Percentiles rank a stretch among this genome's conserved stretches.
phyloP scores from a whole-genome alignment of 768 basidiomycete genomes.

The Plicaturopsis crispa region DNA sequence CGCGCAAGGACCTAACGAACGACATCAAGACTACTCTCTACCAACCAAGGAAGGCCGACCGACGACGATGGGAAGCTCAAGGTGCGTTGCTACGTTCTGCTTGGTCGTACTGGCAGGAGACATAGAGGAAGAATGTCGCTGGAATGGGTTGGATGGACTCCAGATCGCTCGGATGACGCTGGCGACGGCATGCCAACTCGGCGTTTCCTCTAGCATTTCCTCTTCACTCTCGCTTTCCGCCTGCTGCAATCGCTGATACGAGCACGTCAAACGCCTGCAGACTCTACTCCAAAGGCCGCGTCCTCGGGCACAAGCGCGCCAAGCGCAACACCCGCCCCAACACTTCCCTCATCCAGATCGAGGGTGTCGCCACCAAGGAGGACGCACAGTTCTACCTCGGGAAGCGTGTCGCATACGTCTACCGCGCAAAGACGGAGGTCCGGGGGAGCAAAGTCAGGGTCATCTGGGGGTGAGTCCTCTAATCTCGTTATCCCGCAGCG shows the following conservation, averaged over 20 bases:
- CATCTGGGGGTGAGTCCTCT: slow-evolving; percentile 86
- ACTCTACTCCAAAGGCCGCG: slow-evolving; percentile 94
- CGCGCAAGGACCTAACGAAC: no score
- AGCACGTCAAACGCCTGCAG: slow-evolving; percentile 31
- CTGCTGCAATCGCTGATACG: no score
- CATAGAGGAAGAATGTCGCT: no score
- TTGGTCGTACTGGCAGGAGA: no score
- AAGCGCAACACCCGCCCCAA: slow-evolving; percentile 96
- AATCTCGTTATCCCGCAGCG: not conserved
- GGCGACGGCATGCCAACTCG: slow-evolving; percentile 1
- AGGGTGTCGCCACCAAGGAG: slow-evolving; percentile 89
- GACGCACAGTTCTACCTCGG: slow-evolving; percentile 98
- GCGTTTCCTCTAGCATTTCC: slow-evolving; percentile 1
- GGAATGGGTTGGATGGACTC: slow-evolving; percentile 40
- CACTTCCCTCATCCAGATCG: slow-evolving; percentile 94
- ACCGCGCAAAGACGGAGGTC: slow-evolving; percentile 92
- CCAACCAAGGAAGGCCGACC: no score
- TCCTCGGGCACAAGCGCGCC: slow-evolving; percentile 96
- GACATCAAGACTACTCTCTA: no score
- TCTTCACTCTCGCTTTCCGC: slow-evolving; percentile 6
- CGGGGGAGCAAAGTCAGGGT: slow-evolving; percentile 94
- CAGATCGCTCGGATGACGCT: slow-evolving; percentile 20
- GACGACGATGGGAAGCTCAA: no score
- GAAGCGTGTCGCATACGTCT: slow-evolving; percentile 98
- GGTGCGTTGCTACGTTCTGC: no score